Evolutionary conservation across 2,329 filamentous ascomycete genomes (phyloP), one percentile per base, ranked within the genome.

Genomic region (Dactylella cylindrospora): DNA sequence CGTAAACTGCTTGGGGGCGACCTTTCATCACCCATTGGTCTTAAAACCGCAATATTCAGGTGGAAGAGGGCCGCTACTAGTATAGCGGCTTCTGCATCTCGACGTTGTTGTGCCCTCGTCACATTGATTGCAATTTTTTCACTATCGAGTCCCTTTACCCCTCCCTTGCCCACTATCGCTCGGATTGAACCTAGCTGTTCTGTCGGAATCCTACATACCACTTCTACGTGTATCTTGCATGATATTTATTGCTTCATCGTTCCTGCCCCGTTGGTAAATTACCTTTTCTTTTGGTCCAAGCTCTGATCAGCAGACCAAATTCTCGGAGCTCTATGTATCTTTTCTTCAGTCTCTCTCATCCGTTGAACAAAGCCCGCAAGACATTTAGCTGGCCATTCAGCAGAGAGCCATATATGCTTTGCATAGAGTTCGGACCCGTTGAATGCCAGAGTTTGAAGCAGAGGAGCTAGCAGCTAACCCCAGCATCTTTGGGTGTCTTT

Each of bases 251-350:
- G n/a, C n/a, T n/a, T n/a, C n/a, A n/a, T n/a, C n/a, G n/a, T n/a
- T n/a, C n/a, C n/a, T n/a, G n/a, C n/a, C n/a, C n/a, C n/a, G n/a
- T n/a, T n/a, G n/a, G n/a, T n/a, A n/a, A n/a, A n/a, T n/a, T n/a
- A n/a, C n/a, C n/a, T n/a, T n/a, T n/a, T n/a, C n/a, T n/a, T n/a
- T 52, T 62, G 35, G 47, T 43, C 45, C 45, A 31, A 50, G 50
- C 29, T 47, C 28, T 53, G 55, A 62, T 62, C 57, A 62, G 57
- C 57, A 53, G 57, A 62, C 57, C 57, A 35, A n/a, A n/a, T 15
- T 35, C 23, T 43, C 45, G 57, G 57, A 62, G 57, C 57, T 62
- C 57, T 54, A 54, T 53, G 38, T 36, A 28, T 19, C 23, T 26
- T 13, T 41, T 38, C 47, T 41, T 32, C 19, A 40, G 7, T 26